These are phyloP conservation scores for Albizia julibrissin DNA, from an alignment of 306 rosid species.

Conservation along the genomic window DNA sequence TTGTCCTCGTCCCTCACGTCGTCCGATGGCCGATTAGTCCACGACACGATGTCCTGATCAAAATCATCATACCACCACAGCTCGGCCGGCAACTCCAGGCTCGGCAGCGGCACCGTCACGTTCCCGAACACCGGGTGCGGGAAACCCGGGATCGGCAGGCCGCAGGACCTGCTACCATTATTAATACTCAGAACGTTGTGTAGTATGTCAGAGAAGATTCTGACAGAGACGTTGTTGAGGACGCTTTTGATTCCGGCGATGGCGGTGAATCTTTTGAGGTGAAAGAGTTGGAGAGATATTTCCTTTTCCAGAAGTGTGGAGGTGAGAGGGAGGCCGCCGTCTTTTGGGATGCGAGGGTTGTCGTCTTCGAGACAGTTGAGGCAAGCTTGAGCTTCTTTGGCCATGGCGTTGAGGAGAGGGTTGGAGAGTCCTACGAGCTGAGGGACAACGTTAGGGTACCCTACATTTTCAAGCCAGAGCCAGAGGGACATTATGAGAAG, in stretches of 20 bases:
- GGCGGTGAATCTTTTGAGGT: not conserved
- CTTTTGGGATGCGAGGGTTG: not conserved
- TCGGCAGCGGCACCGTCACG: not conserved
- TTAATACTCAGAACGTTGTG: not conserved
- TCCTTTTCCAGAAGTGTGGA: not conserved
- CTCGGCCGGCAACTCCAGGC: not conserved
- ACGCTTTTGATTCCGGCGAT: slow-evolving; percentile 3
- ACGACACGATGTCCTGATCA: not conserved
- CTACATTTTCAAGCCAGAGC: slow-evolving; percentile 13
- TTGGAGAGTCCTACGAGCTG: not conserved
- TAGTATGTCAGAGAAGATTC: not conserved
- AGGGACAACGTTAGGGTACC: slow-evolving; percentile 10
- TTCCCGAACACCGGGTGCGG: slow-evolving; percentile 6
- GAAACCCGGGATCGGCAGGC: not conserved
- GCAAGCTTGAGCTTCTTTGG: slow-evolving; percentile 2
- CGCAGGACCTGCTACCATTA: not conserved
- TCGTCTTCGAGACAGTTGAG: not conserved
- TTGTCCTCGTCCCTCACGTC: not conserved
- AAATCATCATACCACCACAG: not conserved
- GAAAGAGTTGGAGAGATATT: not conserved
- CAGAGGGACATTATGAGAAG: not conserved
- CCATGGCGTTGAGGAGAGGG: not conserved
- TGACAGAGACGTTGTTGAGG: not conserved
- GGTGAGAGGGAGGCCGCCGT: slow-evolving; percentile 7
- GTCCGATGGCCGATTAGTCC: not conserved